Base-by-base conservation (phyloP, 495 filamentous ascomycete species). In the Penicillium tannophilum region DNA sequence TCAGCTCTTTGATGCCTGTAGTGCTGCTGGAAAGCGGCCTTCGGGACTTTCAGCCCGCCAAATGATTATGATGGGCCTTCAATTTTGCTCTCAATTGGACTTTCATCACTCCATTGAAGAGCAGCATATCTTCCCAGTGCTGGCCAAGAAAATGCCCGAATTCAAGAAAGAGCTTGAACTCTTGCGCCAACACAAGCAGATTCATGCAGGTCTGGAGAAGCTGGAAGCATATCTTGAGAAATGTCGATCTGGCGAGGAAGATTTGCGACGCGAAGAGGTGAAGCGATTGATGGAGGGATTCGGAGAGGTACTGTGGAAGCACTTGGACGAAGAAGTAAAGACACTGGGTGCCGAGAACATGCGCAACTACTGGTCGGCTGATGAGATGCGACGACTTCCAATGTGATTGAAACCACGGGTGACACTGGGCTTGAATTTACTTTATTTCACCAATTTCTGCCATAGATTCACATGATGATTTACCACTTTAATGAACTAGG, bases 81-180 rank as follows among this genome's bases (percentile, higher is more conserved):
- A 84, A 7, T 92, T 96, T 72, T 79, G 81, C 53, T 76, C 78
- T 6, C 84, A 89, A 54, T 83, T 97, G 3, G 79, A 85, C 33
- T 74, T 86, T 54, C 92, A 97, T 78, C 92, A 97, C 74, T 73
- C 68, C 36, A 93, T 96, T 62, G 92, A 97, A 71, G 93, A 97
- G 69, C 77, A 78, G 23, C 85, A 92, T 64, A 78, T 97, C 41
- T 94, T 94, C 71, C 92, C 92, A 16, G 58, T 88, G 4, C 80
- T 97, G 11, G 91, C 88, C 23, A 74, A 71, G 47, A 86, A 84
- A 61, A 96, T 96, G 92, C 90, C 93, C 8, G 86, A 87, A 51
- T 97, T 96, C 66, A 74, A 72, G 26, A 77, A 81, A 39, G 82
- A 86, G 28, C 74, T 85, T 20, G 82, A 90, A 69, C 70, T 96